Conservation (phyloP, 2,329 filamentous ascomycete genomes). For the Clonostachys rosea region DNA sequence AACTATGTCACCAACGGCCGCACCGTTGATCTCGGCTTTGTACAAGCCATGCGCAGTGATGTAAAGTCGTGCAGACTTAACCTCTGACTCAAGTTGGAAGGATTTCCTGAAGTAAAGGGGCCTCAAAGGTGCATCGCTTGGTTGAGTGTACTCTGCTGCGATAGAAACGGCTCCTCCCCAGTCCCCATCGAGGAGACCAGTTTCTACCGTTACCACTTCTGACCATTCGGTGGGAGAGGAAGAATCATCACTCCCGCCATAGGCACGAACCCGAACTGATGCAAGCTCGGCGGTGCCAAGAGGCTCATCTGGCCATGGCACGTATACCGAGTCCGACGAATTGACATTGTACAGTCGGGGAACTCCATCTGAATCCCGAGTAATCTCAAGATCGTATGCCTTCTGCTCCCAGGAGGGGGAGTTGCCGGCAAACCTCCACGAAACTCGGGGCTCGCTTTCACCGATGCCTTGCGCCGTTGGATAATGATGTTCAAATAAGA, state of each 20-base stretch:
- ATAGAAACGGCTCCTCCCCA: slow-evolving; percentile 23
- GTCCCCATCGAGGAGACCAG: slow-evolving; percentile 20
- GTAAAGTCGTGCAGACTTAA: slow-evolving; percentile 35
- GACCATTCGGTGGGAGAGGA: slow-evolving; percentile 13
- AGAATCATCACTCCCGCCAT: slow-evolving; percentile 11
- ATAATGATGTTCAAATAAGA: slow-evolving; percentile 35
- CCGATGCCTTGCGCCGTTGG: slow-evolving; percentile 33
- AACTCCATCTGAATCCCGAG: slow-evolving; percentile 5
- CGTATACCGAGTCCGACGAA: slow-evolving; percentile 29
- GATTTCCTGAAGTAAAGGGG: slow-evolving; percentile 24
- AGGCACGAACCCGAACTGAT: slow-evolving; percentile 23
- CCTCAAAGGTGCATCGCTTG: slow-evolving; percentile 16
- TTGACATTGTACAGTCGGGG: slow-evolving; percentile 15
- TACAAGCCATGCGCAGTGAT: slow-evolving; percentile 41
- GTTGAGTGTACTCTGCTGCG: slow-evolving; percentile 17
- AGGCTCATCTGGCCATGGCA: slow-evolving; percentile 35
- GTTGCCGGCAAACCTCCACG: slow-evolving; percentile 36
- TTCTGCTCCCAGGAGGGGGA: slow-evolving; percentile 34
- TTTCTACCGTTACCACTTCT: slow-evolving; percentile 24
- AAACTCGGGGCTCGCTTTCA: slow-evolving; percentile 35
- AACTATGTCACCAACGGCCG: slow-evolving; percentile 27
- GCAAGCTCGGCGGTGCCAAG: slow-evolving; percentile 22
- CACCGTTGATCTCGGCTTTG: slow-evolving; percentile 40
- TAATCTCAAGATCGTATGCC: slow-evolving; percentile 36
- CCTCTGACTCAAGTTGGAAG: slow-evolving; percentile 14